Evolutionary conservation across 2,329 filamentous ascomycete genomes (phyloP), one percentile per base, ranked within the genome.

Genomic region (Bipolaris cookei): DNA sequence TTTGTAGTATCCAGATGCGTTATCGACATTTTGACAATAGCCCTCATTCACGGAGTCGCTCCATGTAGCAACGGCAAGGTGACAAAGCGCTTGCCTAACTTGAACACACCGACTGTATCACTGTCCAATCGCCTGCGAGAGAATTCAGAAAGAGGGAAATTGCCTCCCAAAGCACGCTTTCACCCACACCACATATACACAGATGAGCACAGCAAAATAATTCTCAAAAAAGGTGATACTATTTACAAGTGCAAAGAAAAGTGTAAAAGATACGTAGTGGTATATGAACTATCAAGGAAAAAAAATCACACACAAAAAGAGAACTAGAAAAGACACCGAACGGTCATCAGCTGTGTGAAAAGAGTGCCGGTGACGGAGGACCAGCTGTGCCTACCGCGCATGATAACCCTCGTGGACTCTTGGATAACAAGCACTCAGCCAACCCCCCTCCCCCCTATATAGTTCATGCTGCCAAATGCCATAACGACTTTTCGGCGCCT

Each of bases 251-350:
- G 18, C 10, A 28, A 21, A 20, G 32, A 35, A 37, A n/a, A 25
- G n/a, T 10, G 11, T 6, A 32, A 38, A 23, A 47, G 30, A 37
- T 11, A 35, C 45, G 32, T 32, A 14, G 32, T 47, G 45, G 45
- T 47, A 47, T 47, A 47, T 47, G n/a, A 47, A 47, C 20, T 47
- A 35, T 44, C 23, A 44, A 44, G 20, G 14, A 16, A 47, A 47
- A 38, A 28, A 28, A 28, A 10, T 8, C 25, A 14, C 20, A 23
- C 18, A 23, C 38, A 39, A 23, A 41, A 39, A 39, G 21, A 41
- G 11, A 41, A 20, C 16, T 13, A 4, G 4, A 18, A 14, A 37
- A 8, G 2, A 13, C 18, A 35, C n/a, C 10, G 30, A 21, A 21
- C 18, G 10, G 30, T 10, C 20, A 14, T 38, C 32, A 47, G 13